Conservation (phyloP, 371 early-diverging fungal genomes). For the Amoeboradix gromovi region DNA sequence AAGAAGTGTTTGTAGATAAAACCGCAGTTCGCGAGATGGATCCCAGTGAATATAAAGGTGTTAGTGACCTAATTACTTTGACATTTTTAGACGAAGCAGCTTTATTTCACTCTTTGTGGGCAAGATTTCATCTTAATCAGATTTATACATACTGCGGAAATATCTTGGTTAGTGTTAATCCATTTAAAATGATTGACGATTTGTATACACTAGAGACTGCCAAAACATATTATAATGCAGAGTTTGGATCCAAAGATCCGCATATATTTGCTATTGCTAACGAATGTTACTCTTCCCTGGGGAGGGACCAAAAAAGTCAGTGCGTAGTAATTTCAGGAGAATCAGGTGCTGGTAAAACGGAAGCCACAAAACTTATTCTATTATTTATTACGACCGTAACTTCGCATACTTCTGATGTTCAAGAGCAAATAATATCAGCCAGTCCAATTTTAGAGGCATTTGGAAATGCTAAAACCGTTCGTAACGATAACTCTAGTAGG, state of each 20-base stretch:
- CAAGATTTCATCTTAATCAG: conserved; percentile 6
- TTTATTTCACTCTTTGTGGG: conserved; percentile 10
- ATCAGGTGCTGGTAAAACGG: conserved; percentile 22
- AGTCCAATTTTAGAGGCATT: conserved; percentile 20
- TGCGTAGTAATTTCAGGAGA: conserved; percentile 21
- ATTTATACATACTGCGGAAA: conserved; percentile 15
- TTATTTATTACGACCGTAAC: conserved; percentile 11
- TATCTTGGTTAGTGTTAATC: conserved; percentile 18
- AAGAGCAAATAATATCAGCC: conserved; percentile 10
- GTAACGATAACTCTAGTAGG: conserved; percentile 17
- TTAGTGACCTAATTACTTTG: conserved; percentile 11
- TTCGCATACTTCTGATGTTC: conserved; percentile 3
- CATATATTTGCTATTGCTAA: conserved; percentile 19
- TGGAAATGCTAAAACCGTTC: conserved; percentile 20
- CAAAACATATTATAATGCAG: neutral
- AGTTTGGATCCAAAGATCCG: conserved; percentile 8
- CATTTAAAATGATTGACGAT: conserved; percentile 11
- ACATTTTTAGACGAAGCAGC: conserved; percentile 14
- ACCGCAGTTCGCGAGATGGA: neutral
- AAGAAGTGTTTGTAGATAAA: neutral
- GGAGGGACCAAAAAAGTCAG: conserved; percentile 10
- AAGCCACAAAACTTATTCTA: conserved; percentile 16
- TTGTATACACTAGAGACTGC: conserved; percentile 4
- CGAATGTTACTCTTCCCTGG: conserved; percentile 11
- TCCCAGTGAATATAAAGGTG: conserved; percentile 2